A percentile compares a stretch with the other conserved stretches of the same genome.
Evolutionary conservation across 2,329 filamentous ascomycete genomes (phyloP).

Genomic region (Knufia fluminis): DNA sequence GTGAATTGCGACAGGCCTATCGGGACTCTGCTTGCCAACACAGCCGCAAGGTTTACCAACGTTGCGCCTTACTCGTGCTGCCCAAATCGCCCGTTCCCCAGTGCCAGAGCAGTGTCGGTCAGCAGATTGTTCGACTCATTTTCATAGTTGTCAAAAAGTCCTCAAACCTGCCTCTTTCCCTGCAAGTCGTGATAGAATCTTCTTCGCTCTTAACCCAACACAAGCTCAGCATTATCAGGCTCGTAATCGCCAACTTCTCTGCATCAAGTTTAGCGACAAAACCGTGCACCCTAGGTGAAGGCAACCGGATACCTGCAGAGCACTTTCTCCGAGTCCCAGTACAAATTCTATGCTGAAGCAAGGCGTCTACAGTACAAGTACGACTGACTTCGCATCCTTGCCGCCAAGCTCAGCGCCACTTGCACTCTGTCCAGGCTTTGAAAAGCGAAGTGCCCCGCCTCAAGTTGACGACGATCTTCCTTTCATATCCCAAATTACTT

Average conservation of each 20-base stretch:
- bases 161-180: slow-evolving; percentile 1
- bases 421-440: slow-evolving; percentile 6
- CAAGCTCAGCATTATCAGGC: not conserved
- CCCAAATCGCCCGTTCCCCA: slow-evolving; percentile 5
- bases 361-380: not conserved
- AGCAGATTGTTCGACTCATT: not conserved
- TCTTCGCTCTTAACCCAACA: not conserved
- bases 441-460: slow-evolving; percentile 9
- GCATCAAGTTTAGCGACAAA: not conserved
- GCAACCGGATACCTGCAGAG: slow-evolving; percentile 3
- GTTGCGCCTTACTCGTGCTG: not conserved
- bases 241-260: too few relatives aligned
- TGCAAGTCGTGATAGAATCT: not conserved
- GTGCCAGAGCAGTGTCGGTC: not conserved
- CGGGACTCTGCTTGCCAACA: too few relatives aligned
- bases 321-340: not conserved
- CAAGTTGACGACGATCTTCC: not conserved
- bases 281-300: not conserved
- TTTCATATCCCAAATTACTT: not conserved
- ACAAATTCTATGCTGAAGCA: not conserved
- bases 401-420: slow-evolving; percentile 5
- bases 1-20: too few relatives aligned
- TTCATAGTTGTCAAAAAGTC: not conserved
- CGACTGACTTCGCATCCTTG: not conserved
- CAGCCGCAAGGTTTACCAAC: not conserved